phyloP scores from a whole-genome alignment of 495 filamentous ascomycete genomes.

The Rhizodiscina lignyota region DNA sequence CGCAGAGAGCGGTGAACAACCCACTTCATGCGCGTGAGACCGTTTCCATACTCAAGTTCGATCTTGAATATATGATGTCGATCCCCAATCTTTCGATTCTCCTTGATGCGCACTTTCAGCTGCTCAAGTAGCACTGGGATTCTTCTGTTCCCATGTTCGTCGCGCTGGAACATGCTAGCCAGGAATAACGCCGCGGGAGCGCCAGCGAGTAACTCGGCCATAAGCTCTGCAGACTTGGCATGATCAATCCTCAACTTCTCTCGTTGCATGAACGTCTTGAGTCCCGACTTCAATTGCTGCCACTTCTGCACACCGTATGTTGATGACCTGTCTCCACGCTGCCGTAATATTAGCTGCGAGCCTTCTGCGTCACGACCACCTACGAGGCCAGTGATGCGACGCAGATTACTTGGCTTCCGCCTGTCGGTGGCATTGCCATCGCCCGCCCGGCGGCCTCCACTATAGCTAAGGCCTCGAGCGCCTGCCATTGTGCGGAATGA shows the following conservation, averaged over 20 bases:
- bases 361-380: slow-evolving; percentile 29
- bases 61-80: slow-evolving; percentile 79
- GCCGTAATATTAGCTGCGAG: slow-evolving; percentile 31
- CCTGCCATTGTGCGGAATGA: slow-evolving; percentile 38
- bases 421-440: slow-evolving; percentile 32
- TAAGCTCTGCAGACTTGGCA: slow-evolving; percentile 86
- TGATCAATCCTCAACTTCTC: slow-evolving; percentile 74
- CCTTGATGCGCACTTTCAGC: slow-evolving; percentile 67
- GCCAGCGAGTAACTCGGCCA: slow-evolving; percentile 86
- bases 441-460: slow-evolving; percentile 19
- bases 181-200: slow-evolving; percentile 83
- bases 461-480: slow-evolving; percentile 38
- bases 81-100: slow-evolving; percentile 43
- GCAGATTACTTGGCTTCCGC: slow-evolving; percentile 51
- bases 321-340: slow-evolving; percentile 42
- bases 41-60: slow-evolving; percentile 90
- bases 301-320: slow-evolving; percentile 74
- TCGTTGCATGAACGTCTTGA: slow-evolving; percentile 63
- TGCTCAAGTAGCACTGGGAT: slow-evolving; percentile 93
- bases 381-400: slow-evolving; percentile 58
- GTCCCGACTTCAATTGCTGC: slow-evolving; percentile 67
- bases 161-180: slow-evolving; percentile 91
- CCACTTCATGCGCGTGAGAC: slow-evolving; percentile 94
- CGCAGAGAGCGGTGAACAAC: slow-evolving; percentile 69
- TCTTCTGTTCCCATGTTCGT: slow-evolving; percentile 87